Evolutionary conservation across 352 stramenopile species (phyloP), one percentile per base, ranked within the genome.

Genomic region (Phytophthora boehmeriae): DNA sequence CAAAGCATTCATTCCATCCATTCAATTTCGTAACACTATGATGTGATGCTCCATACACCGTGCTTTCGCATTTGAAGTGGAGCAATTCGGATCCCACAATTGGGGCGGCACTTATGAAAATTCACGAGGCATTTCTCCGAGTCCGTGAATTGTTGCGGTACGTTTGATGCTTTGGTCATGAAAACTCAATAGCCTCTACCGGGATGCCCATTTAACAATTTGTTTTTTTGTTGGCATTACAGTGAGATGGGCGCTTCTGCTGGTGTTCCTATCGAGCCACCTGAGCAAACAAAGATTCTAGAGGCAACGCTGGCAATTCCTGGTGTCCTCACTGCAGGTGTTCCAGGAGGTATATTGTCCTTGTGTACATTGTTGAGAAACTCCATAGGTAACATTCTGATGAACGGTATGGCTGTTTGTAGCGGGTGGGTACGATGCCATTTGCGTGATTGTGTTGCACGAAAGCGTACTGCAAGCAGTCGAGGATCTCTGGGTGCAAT

Each of bases 391-490:
- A 8, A 4, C 20, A 14, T 23, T 28, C 16, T 16, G 22, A 28
- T 30, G 1, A 48, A 48, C 25, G 16, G 11, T 45, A 17, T 43
- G 43, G 10, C 13, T 58, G 43, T 44, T 2, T 69, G 9, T 35
- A 95, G 97, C 97, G 34, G 97, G 97, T 62, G 97, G 97, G 30
- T 98, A 97, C 59, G 97, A 99, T 71, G 97, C 97, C 1, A 85
- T 99, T 50, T 98, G 97, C 70, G 96, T 95, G 23, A 50, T 98
- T 22, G 78, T 87, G 19, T 54, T 97, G 36, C 77, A 97, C 51
- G 54, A 72, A n/a, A 41, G 63, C 10, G 78, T 71, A 20, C 53
- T 93, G 2, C 59, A 71, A 38, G 59, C 44, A 23, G 83, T 97
- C 20, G 84, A 96, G 68, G 48, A 79, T 22, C 60, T 97, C 36